Conservation (phyloP, 2,329 filamentous ascomycete genomes). For the Fusarium caatingaense region DNA sequence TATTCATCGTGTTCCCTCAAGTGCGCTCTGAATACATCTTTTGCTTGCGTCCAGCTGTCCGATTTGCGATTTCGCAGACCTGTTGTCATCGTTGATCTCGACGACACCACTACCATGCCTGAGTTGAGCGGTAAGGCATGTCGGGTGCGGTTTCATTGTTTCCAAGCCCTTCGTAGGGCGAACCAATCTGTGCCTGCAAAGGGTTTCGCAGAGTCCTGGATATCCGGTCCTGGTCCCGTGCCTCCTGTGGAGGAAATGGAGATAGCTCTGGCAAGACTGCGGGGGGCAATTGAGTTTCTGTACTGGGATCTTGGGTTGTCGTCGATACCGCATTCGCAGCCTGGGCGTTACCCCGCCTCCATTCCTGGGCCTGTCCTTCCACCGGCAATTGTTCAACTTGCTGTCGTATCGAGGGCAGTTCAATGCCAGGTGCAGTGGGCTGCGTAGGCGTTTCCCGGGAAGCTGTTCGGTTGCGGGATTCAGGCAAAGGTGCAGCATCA, state of each 20-base stretch:
- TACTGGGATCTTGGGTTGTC: neutral
- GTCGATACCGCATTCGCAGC: conserved; percentile 2
- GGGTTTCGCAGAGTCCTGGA: conserved; percentile 23
- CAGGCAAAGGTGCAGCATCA: conserved; percentile 1
- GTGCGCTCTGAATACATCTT: neutral
- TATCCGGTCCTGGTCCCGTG: conserved; percentile 3
- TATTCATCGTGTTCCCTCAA: neutral
- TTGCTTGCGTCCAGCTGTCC: neutral
- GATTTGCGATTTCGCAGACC: neutral
- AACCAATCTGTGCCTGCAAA: conserved; percentile 17
- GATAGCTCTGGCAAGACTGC: conserved; percentile 30
- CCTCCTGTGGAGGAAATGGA: conserved; percentile 17
- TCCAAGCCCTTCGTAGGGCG: conserved; percentile 6
- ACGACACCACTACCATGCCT: conserved; percentile 25
- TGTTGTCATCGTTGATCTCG: neutral
- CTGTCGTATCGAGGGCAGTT: conserved; percentile 15
- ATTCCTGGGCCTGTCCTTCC: conserved; percentile 12
- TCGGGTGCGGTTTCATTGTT: conserved; percentile 18
- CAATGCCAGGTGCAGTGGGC: conserved; percentile 1
- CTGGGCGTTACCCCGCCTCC: conserved; percentile 6
- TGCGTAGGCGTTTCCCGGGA: conserved; percentile 5
- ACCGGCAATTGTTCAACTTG: conserved; percentile 14
- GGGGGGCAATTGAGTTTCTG: conserved; percentile 15
- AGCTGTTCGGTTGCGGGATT: conserved; percentile 9
- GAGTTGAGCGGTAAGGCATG: conserved; percentile 22